A percentile compares a stretch with the other conserved stretches of the same genome.
These are phyloP conservation scores for Fonsecaea nubica DNA, from an alignment of 2,329 filamentous ascomycete species.

Conservation along the genomic window DNA sequence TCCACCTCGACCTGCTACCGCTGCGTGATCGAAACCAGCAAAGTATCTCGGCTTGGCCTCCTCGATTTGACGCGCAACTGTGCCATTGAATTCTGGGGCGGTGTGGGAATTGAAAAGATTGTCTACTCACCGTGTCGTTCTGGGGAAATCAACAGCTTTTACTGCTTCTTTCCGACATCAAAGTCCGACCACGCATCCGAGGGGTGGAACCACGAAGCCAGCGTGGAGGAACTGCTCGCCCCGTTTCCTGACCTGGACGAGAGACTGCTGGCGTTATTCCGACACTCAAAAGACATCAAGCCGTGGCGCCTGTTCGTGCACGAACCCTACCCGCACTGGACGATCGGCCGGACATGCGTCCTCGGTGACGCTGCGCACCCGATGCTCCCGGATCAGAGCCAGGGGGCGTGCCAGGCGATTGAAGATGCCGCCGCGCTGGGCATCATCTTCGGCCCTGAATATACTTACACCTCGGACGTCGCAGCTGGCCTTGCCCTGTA, in stretches of 20 bases:
- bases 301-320: conserved; percentile 36
- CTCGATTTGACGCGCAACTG: conserved; percentile 48
- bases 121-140: conserved; percentile 50
- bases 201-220: conserved; percentile 37
- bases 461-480: conserved; percentile 35
- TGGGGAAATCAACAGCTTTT: conserved; percentile 49
- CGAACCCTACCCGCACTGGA: conserved; percentile 40
- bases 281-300: conserved; percentile 33
- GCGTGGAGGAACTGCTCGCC: conserved; percentile 25
- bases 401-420: conserved; percentile 50
- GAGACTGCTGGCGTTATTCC: conserved; percentile 26
- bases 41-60: conserved; percentile 43
- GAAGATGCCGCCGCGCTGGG: conserved; percentile 52
- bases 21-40: conserved; percentile 46
- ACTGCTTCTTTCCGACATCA: conserved; percentile 49
- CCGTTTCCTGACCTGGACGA: conserved; percentile 33
- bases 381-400: conserved; percentile 46
- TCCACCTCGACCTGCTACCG: conserved; percentile 51
- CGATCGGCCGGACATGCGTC: conserved; percentile 41
- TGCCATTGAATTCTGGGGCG: conserved; percentile 45
- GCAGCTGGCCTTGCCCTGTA: conserved; percentile 41
- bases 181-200: conserved; percentile 26
- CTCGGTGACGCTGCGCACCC: conserved; percentile 46
- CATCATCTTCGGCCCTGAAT: conserved; percentile 44
- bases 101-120: conserved; percentile 50